Conservation (phyloP, 73 alveolate species). For the Tetrahymena borealis region DNA sequence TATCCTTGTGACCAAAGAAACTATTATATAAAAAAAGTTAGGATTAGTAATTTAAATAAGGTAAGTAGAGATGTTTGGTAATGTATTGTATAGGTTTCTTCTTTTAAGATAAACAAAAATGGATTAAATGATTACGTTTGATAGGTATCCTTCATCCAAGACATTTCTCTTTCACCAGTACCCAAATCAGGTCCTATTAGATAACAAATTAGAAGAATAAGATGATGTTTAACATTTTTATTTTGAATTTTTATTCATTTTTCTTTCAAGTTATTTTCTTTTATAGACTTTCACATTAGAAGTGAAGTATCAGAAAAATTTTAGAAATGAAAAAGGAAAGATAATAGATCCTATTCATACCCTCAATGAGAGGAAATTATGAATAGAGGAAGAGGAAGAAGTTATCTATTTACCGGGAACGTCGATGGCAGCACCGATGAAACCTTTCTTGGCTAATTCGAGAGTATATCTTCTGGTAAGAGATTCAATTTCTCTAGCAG, state of each 20-base stretch:
- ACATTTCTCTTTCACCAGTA: constrained; percentile 72
- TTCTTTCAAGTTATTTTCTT: not conserved
- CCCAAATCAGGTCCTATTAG: constrained; percentile 82
- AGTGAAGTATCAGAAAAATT: too few species aligned
- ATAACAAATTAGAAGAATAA: not conserved
- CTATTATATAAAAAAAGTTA: not conserved
- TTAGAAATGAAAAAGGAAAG: not conserved
- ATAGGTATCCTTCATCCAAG: constrained; percentile 82
- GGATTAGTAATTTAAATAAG: not conserved
- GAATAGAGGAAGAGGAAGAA: not conserved
- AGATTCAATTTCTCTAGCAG: constrained; percentile 67
- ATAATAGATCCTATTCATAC: not conserved
- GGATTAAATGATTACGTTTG: not conserved
- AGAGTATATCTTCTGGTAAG: constrained; percentile 77
- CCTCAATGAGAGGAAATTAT: not conserved
- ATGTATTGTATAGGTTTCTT: constrained; percentile 18
- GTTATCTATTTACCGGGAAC: constrained; percentile 51
- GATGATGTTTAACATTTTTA: not conserved
- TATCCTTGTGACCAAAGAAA: constrained; percentile 60
- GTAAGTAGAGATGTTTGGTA: too few species aligned
- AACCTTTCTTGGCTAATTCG: constrained; percentile 74
- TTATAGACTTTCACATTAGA: not conserved
- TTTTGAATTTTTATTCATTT: not conserved
- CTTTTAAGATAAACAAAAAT: not conserved
- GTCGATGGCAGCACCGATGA: constrained; percentile 78